These are phyloP conservation scores for Tricholoma sp. DNA, from an alignment of 768 basidiomycete genomes.

Conservation along the genomic window DNA sequence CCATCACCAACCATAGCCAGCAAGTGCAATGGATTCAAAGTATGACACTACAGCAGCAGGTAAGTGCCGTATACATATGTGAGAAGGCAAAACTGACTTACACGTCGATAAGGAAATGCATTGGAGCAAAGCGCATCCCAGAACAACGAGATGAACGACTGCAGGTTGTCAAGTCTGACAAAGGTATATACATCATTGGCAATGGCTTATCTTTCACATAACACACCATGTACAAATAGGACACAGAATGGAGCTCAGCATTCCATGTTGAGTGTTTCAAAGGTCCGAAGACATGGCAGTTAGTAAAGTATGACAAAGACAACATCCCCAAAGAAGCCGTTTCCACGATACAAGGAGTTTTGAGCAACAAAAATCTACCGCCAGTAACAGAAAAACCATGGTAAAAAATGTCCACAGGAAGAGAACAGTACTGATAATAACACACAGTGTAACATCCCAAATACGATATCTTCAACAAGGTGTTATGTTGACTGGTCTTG, in stretches of 20 bases:
- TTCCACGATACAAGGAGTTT: constrained; percentile 1
- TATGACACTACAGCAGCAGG: not conserved
- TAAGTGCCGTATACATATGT: not conserved
- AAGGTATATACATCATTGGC: not conserved
- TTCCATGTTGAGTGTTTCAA: not conserved
- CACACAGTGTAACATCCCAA: not conserved
- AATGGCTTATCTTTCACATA: not conserved
- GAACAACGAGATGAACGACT: not conserved
- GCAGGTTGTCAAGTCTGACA: not conserved
- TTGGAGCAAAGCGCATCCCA: not conserved
- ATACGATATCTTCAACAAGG: constrained; percentile 3
- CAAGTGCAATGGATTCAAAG: not conserved
- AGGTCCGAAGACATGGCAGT: not conserved
- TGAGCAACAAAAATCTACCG: constrained; percentile 2
- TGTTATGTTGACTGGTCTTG: constrained; percentile 4
- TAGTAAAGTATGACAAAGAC: not conserved
- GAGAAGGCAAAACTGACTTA: not conserved
- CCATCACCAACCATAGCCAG: not conserved
- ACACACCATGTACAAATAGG: not conserved
- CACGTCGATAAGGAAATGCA: not conserved
- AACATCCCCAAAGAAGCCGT: not conserved
- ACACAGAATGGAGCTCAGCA: not conserved
- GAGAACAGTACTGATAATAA: not conserved
- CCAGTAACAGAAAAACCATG: not conserved
- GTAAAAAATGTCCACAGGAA: not conserved